Conservation (phyloP, 2,329 filamentous ascomycete species). For the Penicillium sp. region DNA sequence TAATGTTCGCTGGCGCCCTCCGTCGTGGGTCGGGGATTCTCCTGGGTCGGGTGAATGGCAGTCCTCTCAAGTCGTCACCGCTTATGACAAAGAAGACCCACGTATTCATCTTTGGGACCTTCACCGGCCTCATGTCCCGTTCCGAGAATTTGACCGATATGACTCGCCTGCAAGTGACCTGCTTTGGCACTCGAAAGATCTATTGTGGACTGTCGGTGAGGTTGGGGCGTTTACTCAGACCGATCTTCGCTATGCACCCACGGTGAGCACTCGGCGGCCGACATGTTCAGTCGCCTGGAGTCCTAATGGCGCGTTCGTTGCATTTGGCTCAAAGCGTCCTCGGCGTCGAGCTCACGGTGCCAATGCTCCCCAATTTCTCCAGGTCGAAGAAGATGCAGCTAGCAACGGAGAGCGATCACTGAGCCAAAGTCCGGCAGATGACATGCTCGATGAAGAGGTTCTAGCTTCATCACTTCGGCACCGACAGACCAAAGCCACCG, state of each 20-base stretch:
- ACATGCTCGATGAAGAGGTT: constrained; percentile 57
- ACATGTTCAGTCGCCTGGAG: constrained; percentile 59
- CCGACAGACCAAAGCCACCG: constrained; percentile 47
- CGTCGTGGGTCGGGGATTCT: constrained; percentile 55
- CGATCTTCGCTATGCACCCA: constrained; percentile 60
- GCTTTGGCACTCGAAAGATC: constrained; percentile 64
- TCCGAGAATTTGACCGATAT: constrained; percentile 60
- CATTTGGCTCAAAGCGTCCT: constrained; percentile 55
- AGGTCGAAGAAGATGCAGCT: constrained; percentile 41
- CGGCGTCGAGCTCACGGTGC: constrained; percentile 43
- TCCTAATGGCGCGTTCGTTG: constrained; percentile 57
- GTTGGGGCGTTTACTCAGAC: constrained; percentile 63
- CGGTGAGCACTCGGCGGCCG: constrained; percentile 58
- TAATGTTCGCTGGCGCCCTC: constrained; percentile 63
- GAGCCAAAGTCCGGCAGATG: constrained; percentile 56
- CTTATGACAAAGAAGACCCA: constrained; percentile 62
- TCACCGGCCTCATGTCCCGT: constrained; percentile 61
- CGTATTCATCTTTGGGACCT: constrained; percentile 66
- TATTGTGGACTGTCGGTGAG: constrained; percentile 64
- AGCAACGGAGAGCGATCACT: constrained; percentile 50
- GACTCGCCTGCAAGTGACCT: constrained; percentile 58
- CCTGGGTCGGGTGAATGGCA: constrained; percentile 56
- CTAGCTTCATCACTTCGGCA: constrained; percentile 51
- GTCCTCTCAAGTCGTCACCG: constrained; percentile 62
- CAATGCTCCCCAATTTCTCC: constrained; percentile 43